Base-by-base conservation (phyloP, 75 land plant genomes). In the Pinus tabuliformis region DNA sequence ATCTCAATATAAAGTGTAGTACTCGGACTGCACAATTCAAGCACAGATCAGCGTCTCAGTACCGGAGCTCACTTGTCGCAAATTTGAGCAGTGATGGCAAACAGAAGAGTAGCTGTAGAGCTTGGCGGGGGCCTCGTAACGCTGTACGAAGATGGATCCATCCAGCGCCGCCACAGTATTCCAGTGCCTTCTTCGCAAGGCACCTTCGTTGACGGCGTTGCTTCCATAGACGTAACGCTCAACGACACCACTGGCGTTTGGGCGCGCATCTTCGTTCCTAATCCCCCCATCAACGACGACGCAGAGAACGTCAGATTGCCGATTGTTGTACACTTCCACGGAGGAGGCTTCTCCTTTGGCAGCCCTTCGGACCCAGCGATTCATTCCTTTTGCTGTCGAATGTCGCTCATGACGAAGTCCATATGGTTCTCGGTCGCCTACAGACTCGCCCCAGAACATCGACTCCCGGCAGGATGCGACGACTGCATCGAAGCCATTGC, bases 371-470 rank as follows among this genome's bases (percentile, higher is more conserved):
- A 72, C 3, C 16, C 33, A 2, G 5, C 33, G 12, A 75, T 64
- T 75, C 81, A 84, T 71, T 28, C 15, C 13, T 80, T 77, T 57
- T 70, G 84, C 45, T 61, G 42, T 33, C 56, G 49, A 6, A 11
- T 88, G 57, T 82, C 83, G 24, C 12, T 76, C 6, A 16, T 39
- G 3, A 70, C 83, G 56, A 42, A 58, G 21, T 84, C 78, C 18
- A 62, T 89, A 3, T 82, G 79, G 6, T 66, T 89, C 30, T 89
- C 91, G 14, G 91, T 91, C 56, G 80, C 81, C 52, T 91, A 91
- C 85, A 72, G 91, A 24, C 79, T 81, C 45, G 86, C 93, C 2
- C 95, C 95, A 0, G 95, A 93, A 81, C 76, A 85, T 70, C 84
- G 76, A 42, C 75, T 78, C 17, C 95, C 91, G 0, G 77, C 73